These are phyloP conservation scores for Manihot esculenta DNA, from an alignment of 441 rosid genomes.

Conservation along the genomic window DNA sequence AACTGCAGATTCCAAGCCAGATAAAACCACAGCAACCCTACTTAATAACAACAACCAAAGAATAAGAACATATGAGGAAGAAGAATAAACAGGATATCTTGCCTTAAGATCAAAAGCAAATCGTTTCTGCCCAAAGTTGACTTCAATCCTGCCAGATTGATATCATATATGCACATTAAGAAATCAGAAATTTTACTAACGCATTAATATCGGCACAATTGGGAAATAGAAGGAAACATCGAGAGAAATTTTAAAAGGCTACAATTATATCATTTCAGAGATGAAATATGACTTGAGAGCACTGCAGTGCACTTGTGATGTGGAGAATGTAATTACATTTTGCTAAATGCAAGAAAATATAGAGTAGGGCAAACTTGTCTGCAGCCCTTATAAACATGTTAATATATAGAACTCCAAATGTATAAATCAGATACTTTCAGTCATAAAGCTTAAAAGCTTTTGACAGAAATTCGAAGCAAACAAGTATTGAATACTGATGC, in stretches of 20 bases:
- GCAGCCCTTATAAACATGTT: background rate
- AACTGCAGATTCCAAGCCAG: too few species aligned
- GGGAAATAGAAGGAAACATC: background rate
- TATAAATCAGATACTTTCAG: background rate
- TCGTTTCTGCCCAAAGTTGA: constrained; percentile 79
- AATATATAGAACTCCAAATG: background rate
- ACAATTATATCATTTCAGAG: background rate
- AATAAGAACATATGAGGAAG: background rate
- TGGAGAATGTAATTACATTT: background rate
- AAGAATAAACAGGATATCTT: constrained; percentile 22
- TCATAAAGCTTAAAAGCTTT: background rate
- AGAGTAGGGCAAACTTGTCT: background rate
- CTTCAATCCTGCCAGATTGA: constrained; percentile 62
- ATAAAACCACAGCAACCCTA: too few species aligned
- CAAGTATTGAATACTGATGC: too few species aligned
- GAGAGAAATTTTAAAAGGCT: background rate
- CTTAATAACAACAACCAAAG: constrained; percentile 1
- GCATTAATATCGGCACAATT: background rate
- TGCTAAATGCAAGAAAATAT: background rate
- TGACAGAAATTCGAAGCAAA: background rate
- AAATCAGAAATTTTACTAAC: constrained; percentile 8
- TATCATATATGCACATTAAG: constrained; percentile 15
- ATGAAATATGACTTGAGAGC: background rate
- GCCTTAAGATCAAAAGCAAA: constrained; percentile 85
- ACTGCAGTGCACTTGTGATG: background rate